These are phyloP conservation scores for Takashimella tepidaria DNA, from an alignment of 1,284 basidiomycete species.

Conservation along the genomic window DNA sequence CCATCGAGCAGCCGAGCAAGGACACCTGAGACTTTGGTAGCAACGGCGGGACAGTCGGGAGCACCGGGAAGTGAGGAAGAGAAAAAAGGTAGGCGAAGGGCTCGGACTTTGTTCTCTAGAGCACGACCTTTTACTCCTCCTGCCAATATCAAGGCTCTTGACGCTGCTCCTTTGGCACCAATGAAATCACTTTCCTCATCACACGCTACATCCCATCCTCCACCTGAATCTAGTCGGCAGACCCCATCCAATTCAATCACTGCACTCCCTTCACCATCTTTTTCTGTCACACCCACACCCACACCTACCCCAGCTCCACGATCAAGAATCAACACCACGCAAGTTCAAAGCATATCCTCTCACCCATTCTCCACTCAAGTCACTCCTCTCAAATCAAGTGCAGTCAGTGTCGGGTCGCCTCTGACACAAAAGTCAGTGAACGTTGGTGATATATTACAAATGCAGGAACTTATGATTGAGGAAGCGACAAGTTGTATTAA, in stretches of 20 bases:
- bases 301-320: neutral
- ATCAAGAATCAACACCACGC: neutral
- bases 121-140: conserved; percentile 22
- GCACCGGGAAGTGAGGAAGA: conserved; percentile 2
- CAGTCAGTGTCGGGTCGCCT: too few relatives aligned
- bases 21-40: neutral
- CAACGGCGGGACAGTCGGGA: neutral
- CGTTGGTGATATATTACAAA: neutral
- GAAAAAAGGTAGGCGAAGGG: conserved; percentile 10
- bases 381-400: neutral
- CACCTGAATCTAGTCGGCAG: neutral
- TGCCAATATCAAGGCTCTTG: conserved; percentile 11
- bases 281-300: neutral
- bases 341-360: neutral
- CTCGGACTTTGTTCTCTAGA: conserved; percentile 15
- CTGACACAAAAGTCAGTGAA: neutral
- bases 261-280: neutral
- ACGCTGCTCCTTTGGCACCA: conserved; percentile 10
- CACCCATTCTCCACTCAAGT: neutral
- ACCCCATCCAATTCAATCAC: neutral
- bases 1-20: conserved; percentile 3
- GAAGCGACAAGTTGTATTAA: neutral
- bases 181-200: neutral
- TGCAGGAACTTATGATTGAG: neutral
- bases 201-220: too few relatives aligned